Percentiles rank a stretch among this genome's conserved stretches.
Conservation (phyloP, 805 yeast genomes). For the Spathaspora arborariae region DNA sequence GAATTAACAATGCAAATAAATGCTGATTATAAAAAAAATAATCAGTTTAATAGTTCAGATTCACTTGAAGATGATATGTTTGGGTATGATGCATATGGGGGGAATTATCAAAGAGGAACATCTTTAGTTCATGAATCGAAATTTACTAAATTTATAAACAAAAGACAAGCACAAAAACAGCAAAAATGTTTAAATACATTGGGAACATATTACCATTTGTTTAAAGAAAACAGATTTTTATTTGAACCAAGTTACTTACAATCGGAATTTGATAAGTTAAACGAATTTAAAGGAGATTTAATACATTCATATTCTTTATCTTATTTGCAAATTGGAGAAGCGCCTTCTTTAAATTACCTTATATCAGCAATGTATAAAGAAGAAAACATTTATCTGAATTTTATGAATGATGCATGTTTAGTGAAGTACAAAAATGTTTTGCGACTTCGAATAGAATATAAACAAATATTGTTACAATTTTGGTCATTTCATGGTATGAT, state of each 20-base stretch:
- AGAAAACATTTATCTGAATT: slow-evolving; percentile 11
- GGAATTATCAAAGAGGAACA: slow-evolving; percentile 3
- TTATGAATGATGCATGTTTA: slow-evolving; percentile 12
- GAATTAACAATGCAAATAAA: slow-evolving; percentile 10
- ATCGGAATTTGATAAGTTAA: slow-evolving; percentile 15
- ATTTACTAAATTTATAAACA: slow-evolving; percentile 15
- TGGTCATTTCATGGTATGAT: slow-evolving; percentile 40
- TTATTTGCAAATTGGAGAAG: slow-evolving; percentile 31
- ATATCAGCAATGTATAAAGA: slow-evolving; percentile 21
- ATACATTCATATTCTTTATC: slow-evolving; percentile 27
- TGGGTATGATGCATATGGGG: slow-evolving; percentile 33
- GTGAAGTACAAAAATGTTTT: slow-evolving; percentile 31
- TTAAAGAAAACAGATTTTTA: slow-evolving; percentile 30
- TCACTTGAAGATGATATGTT: slow-evolving; percentile 14
- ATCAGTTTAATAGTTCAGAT: background rate
- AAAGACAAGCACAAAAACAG: slow-evolving; percentile 10
- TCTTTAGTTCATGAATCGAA: background rate
- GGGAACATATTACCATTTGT: slow-evolving; percentile 15
- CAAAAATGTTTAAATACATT: slow-evolving; percentile 15
- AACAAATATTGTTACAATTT: slow-evolving; percentile 35
- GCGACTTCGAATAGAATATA: slow-evolving; percentile 35
- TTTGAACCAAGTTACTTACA: slow-evolving; percentile 32
- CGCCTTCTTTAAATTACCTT: slow-evolving; percentile 28
- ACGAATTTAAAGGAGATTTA: slow-evolving; percentile 13
- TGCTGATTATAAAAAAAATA: slow-evolving; percentile 5